Evolutionary conservation across 441 rosid species (phyloP).

Genomic region (Pelargonium fulgidum): DNA sequence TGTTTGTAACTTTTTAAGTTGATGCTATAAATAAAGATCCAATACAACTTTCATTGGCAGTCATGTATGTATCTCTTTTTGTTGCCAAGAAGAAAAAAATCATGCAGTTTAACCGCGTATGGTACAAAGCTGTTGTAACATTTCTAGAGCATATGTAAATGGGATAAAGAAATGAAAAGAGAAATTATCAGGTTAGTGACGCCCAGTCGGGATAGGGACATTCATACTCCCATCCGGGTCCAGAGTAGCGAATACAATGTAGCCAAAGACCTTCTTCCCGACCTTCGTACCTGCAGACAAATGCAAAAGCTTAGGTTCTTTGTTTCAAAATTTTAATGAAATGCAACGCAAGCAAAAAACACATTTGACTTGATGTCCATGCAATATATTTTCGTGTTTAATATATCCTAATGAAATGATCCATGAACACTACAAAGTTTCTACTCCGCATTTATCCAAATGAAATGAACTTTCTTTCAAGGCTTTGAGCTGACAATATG

Average conservation of each 20-base stretch:
- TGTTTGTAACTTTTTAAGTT: no score
- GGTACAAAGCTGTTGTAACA: no score
- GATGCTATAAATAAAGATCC: no score
- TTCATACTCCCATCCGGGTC: constrained; percentile 79
- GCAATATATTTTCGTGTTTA: background rate
- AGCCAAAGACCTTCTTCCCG: constrained; percentile 81
- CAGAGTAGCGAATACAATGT: constrained; percentile 68
- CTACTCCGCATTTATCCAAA: background rate
- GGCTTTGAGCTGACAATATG: background rate
- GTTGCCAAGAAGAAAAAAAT: no score
- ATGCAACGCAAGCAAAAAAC: background rate
- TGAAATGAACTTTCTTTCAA: background rate
- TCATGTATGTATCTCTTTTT: no score
- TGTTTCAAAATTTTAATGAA: background rate
- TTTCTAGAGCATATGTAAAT: background rate
- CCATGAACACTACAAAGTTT: background rate
- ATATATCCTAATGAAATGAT: background rate
- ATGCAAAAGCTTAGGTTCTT: background rate
- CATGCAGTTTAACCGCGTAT: no score
- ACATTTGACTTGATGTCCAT: background rate
- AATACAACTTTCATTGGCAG: no score
- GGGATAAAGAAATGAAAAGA: background rate
- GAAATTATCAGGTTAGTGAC: constrained; percentile 23
- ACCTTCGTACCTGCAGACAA: constrained; percentile 52
- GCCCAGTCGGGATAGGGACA: constrained; percentile 85